These are phyloP conservation scores for Nemania serpens DNA, from an alignment of 2,329 filamentous ascomycete genomes.

Conservation along the genomic window DNA sequence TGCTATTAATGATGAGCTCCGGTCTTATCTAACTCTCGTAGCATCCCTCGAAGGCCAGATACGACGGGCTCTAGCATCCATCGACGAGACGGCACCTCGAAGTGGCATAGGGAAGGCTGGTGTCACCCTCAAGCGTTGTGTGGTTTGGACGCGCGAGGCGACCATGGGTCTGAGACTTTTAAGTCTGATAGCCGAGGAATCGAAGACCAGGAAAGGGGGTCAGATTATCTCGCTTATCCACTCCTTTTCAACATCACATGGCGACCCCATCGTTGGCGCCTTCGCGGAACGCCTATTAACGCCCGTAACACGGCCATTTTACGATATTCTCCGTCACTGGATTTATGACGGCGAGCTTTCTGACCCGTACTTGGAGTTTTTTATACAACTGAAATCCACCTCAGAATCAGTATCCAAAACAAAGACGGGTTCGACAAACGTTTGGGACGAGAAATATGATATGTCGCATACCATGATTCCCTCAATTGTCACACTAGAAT, in stretches of 20 bases:
- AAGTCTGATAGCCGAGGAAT: slow-evolving; percentile 92
- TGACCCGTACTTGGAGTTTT: slow-evolving; percentile 96
- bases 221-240: slow-evolving; percentile 94
- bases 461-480: slow-evolving; percentile 85
- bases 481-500: slow-evolving; percentile 89
- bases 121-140: slow-evolving; percentile 91
- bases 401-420: slow-evolving; percentile 53
- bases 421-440: slow-evolving; percentile 74
- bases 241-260: slow-evolving; percentile 88
- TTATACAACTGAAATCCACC: slow-evolving; percentile 82
- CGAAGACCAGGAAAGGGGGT: slow-evolving; percentile 80
- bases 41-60: slow-evolving; percentile 94
- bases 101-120: slow-evolving; percentile 81
- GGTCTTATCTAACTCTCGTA: slow-evolving; percentile 87
- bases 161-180: slow-evolving; percentile 94
- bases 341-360: slow-evolving; percentile 97
- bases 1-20: slow-evolving; percentile 81
- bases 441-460: slow-evolving; percentile 98
- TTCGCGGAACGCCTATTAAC: slow-evolving; percentile 89
- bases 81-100: slow-evolving; percentile 70
- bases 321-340: slow-evolving; percentile 94
- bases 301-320: slow-evolving; percentile 92
- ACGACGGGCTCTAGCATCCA: slow-evolving; percentile 73
- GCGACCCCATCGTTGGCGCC: slow-evolving; percentile 89
- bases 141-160: slow-evolving; percentile 96